Evolutionary conservation across 495 filamentous ascomycete genomes (phyloP).

Genomic region (Aspergillus egyptiacus): DNA sequence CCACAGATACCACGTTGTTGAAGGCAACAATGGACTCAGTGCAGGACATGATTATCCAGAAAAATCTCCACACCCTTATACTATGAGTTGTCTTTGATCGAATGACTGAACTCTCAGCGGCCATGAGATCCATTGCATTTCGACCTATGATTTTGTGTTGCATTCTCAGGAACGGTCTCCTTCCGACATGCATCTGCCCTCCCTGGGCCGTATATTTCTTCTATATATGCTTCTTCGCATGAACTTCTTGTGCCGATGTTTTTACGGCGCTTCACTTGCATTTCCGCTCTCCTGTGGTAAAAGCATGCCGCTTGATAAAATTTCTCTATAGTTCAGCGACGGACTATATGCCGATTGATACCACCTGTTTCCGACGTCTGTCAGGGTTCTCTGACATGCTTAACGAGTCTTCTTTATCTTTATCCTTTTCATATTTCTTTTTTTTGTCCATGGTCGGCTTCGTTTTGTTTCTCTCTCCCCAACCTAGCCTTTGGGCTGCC

Average conservation of each 20-base stretch:
- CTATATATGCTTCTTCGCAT: slow-evolving; percentile 10
- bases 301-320: slow-evolving; percentile 9
- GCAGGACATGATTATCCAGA: slow-evolving; percentile 99
- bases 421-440: slow-evolving; percentile 2
- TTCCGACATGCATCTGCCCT: slow-evolving; percentile 15
- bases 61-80: slow-evolving; percentile 90
- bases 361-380: slow-evolving; percentile 26
- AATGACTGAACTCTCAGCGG: slow-evolving; percentile 18
- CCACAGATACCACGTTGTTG: slow-evolving; percentile 89
- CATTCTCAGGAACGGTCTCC: slow-evolving; percentile 17
- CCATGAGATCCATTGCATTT: slow-evolving; percentile 24
- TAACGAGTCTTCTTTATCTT: slow-evolving; percentile 18
- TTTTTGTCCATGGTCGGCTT: background rate
- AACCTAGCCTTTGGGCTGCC: background rate
- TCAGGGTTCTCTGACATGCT: slow-evolving; percentile 16
- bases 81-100: slow-evolving; percentile 53
- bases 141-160: slow-evolving; percentile 19
- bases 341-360: slow-evolving; percentile 35
- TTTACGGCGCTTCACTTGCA: background rate
- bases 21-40: slow-evolving; percentile 97
- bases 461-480: background rate
- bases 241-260: background rate
- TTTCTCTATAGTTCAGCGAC: slow-evolving; percentile 14
- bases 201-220: slow-evolving; percentile 6
- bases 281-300: slow-evolving; percentile 2